Conservation (phyloP, 2,329 filamentous ascomycete species). For the Alternaria longipes region DNA sequence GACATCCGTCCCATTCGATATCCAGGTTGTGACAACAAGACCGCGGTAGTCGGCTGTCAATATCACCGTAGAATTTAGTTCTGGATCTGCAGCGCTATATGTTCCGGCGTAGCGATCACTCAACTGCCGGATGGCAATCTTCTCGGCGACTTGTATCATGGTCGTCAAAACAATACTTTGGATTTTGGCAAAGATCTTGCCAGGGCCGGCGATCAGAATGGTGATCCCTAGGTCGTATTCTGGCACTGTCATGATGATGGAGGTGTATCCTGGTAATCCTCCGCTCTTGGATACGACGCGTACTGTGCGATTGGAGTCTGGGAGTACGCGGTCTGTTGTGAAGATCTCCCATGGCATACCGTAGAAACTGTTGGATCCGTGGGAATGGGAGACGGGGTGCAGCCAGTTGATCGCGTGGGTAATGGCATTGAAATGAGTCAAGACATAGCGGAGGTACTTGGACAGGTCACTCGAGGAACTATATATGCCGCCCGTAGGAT, state of each 20-base stretch:
- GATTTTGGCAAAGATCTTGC: conserved; percentile 27
- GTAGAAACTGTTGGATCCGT: conserved; percentile 53
- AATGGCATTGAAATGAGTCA: conserved; percentile 55
- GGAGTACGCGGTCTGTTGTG: conserved; percentile 52
- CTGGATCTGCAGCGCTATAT: conserved; percentile 27
- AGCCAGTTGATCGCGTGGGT: conserved; percentile 57
- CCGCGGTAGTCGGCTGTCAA: conserved; percentile 41
- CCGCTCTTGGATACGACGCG: conserved; percentile 59
- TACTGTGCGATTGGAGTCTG: conserved; percentile 48
- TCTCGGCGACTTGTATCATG: conserved; percentile 48
- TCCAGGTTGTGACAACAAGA: conserved; percentile 36
- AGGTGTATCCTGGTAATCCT: conserved; percentile 54
- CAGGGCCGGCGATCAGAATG: conserved; percentile 49
- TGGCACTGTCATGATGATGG: conserved; percentile 52
- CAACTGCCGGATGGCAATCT: conserved; percentile 38
- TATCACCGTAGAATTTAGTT: conserved; percentile 40
- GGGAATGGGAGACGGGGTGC: conserved; percentile 50
- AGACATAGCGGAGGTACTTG: conserved; percentile 55
- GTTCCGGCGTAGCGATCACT: conserved; percentile 40
- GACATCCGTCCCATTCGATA: conserved; percentile 44
- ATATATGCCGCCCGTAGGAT: conserved; percentile 58
- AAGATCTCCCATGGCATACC: conserved; percentile 61
- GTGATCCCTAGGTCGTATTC: conserved; percentile 58
- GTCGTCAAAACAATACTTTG: conserved; percentile 40
- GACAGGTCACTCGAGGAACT: conserved; percentile 53